phyloP scores from a whole-genome alignment of 2,329 filamentous ascomycete species.

The Apiospora arundinis region DNA sequence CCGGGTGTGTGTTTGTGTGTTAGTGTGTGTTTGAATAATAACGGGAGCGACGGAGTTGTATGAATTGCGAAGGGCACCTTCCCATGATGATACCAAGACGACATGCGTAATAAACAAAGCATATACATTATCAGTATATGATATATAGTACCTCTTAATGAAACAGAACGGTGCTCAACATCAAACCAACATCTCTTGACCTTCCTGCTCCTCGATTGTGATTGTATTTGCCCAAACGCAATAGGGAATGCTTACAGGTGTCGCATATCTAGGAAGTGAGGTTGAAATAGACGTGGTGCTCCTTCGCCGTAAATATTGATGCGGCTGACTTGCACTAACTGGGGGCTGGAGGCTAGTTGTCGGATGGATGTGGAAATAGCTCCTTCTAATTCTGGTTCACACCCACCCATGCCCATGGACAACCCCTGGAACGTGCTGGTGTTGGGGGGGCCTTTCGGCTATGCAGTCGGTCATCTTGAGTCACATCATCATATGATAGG shows the following conservation, averaged over 20 bases:
- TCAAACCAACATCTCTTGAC: background rate
- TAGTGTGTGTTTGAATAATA: constrained; percentile 11
- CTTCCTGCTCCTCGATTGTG: background rate
- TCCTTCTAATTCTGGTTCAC: background rate
- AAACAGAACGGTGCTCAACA: background rate
- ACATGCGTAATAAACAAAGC: constrained; percentile 5
- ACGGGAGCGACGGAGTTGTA: constrained; percentile 12
- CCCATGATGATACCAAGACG: constrained; percentile 8
- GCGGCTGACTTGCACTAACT: constrained; percentile 2
- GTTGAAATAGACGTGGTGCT: background rate
- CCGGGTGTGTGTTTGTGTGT: background rate
- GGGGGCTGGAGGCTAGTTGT: background rate
- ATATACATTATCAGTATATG: background rate
- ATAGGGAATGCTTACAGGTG: too few relatives aligned
- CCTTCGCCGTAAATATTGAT: background rate
- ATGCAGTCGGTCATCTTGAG: background rate
- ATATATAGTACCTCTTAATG: constrained; percentile 10
- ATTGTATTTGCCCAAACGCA: background rate
- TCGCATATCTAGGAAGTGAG: background rate
- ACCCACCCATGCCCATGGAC: background rate
- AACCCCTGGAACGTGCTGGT: background rate
- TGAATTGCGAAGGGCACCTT: constrained; percentile 1
- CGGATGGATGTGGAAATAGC: background rate
- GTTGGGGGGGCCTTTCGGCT: constrained; percentile 4
- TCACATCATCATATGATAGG: constrained; percentile 1